Evolutionary conservation across 257 asterid genomes (phyloP), one percentile per base, ranked within the genome.

Genomic region (Cruciata laevipes): DNA sequence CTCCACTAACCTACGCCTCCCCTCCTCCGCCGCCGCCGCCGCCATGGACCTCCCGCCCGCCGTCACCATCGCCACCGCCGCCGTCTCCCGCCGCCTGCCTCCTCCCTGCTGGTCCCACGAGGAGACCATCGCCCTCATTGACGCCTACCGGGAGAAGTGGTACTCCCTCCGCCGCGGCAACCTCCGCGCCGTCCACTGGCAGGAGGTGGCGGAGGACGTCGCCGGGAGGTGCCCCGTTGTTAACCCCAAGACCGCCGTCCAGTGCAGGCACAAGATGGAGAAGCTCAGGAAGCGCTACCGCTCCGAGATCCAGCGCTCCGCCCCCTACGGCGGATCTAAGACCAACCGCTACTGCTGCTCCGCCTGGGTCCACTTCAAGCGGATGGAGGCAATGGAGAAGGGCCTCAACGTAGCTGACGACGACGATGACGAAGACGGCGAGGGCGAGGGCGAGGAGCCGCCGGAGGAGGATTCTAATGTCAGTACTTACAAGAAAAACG

Each of bases 201-300:
- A 90, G 80, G 96, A 94, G 66, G 99, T 94, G n/a, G 96, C 99
- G 67, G 95, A 83, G 8, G 96, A 87, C 6, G 85, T 94, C 66
- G 90, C 86, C 7, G 23, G 80, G 0, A 65, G 85, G 0, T 86
- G 88, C 81, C 91, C 96, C 27, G 76, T 80, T 51, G 20, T 7
- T 55, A 73, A 85, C 0, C 72, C 89, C 0, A 94, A 90, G 68
- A 90, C 99, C 42, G 81, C 95, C 65, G 96, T 94, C 9, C 99
- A 94, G 93, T 90, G 99, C 73, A 95, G 97, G 30, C 99, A 94
- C 81, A 94, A 94, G 88, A 94, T 94, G 99, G 99, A 94, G 87
- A 94, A 94, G 88, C 95, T 94, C 21, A 73, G 99, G 30, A 94
- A 94, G 76, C 83, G 99, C 21, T 94, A 94, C 71, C 90, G 99